Evolutionary conservation across 2,329 filamentous ascomycete genomes (phyloP), one percentile per base, ranked within the genome.

Genomic region (Rosellinia necatrix): DNA sequence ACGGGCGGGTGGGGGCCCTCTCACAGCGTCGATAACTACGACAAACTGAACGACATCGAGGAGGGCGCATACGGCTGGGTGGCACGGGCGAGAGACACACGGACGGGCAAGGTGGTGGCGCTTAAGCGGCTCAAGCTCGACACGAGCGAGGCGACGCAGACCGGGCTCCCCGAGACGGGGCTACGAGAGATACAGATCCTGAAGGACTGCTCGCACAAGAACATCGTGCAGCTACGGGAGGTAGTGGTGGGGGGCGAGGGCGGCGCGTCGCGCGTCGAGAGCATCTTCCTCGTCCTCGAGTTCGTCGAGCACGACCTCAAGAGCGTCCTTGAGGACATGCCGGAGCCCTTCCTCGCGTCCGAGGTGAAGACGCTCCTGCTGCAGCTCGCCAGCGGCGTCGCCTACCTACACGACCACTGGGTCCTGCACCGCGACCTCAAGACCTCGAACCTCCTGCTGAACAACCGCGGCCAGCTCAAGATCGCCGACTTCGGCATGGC

Each of bases 401-500:
- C 86, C 54, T 96, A 93, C 75, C 85, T 99, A 12, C 94, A 99
- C 77, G 81, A 83, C 42, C 85, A 91, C 74, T 96, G 88, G 88
- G 96, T 99, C 67, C 82, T 99, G 58, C 92, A 94, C 75, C 91
- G 92, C 53, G 92, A 97, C 74, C 85, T 96, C 67, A 96, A 96
- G 74, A 96, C 92, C 3, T 93, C 90, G 44, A 96, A 96, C 69
- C 86, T 99, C 42, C 86, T 99, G 42, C 88, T 99, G 75, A 96
- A 91, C 78, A 97, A 97, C 77, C 90, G 92, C 41, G 94, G 94
- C 41, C 87, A 90, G 71, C 87, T 99, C 73, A 97, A 97, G 74
- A 88, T 99, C 62, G 94, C 94, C 58, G 94, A 99, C 75, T 99
- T 99, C 70, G 94, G 94, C 72, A 97, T 99, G 91, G 93, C 94